A percentile compares a stretch with the other conserved stretches of the same genome.
Evolutionary conservation across 768 basidiomycete genomes (phyloP).

Genomic region (Rhodotorula taiwanensis): DNA sequence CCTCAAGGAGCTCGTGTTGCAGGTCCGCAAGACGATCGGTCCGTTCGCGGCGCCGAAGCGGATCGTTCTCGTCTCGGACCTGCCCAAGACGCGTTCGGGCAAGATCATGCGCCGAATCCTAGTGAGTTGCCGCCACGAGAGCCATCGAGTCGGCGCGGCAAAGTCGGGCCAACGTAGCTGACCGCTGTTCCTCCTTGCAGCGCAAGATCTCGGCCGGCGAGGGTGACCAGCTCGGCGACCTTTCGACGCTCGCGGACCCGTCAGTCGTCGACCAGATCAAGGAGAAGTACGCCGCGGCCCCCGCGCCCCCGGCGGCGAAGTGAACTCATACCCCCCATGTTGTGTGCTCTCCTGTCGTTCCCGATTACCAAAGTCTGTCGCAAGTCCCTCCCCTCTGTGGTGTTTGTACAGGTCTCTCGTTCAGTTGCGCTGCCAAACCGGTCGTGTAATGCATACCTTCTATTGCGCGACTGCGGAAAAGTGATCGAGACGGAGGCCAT

Average conservation of each 20-base stretch:
- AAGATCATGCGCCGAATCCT: constrained; percentile 97
- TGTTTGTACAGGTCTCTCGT: no score
- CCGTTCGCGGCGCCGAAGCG: constrained; percentile 97
- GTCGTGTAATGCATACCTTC: no score
- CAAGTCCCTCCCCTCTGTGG: no score
- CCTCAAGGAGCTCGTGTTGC: constrained; percentile 79
- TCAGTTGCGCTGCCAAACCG: no score
- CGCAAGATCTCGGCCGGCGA: constrained; percentile 93
- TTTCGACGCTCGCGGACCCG: constrained; percentile 88
- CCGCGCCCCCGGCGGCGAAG: neutral
- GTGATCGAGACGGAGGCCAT: no score
- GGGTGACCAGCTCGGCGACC: constrained; percentile 89
- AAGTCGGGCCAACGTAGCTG: no score
- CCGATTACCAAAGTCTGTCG: no score
- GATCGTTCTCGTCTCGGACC: constrained; percentile 46
- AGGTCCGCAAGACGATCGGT: constrained; percentile 88
- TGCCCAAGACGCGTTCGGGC: constrained; percentile 65
- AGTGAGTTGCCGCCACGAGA: no score
- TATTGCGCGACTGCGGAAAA: no score
- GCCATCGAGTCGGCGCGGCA: no score
- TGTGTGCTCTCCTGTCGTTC: no score
- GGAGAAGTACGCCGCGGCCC: neutral
- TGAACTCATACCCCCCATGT: no score
- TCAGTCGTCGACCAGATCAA: constrained; percentile 68
- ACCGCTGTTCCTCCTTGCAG: constrained; percentile 33